phyloP scores from a whole-genome alignment of 148 eudicot genomes.

The Fagopyrum tataricum region DNA sequence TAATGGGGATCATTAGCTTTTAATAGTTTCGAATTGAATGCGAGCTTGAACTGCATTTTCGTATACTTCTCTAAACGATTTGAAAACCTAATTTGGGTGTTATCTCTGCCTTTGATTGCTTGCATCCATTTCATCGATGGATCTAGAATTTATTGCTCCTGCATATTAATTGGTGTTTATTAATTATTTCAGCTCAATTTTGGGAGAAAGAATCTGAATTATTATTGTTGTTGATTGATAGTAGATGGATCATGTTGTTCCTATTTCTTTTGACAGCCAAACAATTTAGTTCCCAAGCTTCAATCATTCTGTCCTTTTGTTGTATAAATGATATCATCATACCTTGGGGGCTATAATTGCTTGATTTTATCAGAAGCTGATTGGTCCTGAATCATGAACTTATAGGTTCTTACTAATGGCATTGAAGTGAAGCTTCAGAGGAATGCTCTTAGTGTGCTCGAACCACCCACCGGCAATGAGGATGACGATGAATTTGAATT shows the following conservation, averaged over 20 bases:
- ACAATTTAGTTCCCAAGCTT: background rate
- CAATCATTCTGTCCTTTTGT: slow-evolving; percentile 1
- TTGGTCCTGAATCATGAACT: background rate
- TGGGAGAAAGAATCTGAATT: background rate
- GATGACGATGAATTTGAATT: slow-evolving; percentile 62
- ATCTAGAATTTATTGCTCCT: background rate
- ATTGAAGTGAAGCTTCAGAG: slow-evolving; percentile 67
- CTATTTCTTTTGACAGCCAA: background rate
- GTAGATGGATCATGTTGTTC: background rate
- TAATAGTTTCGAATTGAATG: background rate
- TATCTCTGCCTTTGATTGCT: background rate
- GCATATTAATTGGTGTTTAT: background rate
- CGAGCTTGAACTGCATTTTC: background rate
- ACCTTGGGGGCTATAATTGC: background rate
- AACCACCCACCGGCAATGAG: slow-evolving; percentile 68
- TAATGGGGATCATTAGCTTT: too few species aligned
- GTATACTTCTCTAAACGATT: background rate
- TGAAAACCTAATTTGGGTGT: background rate
- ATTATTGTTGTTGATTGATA: background rate
- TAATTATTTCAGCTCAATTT: background rate
- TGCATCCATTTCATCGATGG: background rate
- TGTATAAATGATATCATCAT: background rate
- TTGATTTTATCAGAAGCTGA: background rate
- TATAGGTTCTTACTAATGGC: slow-evolving; percentile 63
- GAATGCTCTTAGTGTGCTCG: slow-evolving; percentile 62